Evolutionary conservation across 805 yeast genomes (phyloP).

Genomic region (Ogataea corticis): DNA sequence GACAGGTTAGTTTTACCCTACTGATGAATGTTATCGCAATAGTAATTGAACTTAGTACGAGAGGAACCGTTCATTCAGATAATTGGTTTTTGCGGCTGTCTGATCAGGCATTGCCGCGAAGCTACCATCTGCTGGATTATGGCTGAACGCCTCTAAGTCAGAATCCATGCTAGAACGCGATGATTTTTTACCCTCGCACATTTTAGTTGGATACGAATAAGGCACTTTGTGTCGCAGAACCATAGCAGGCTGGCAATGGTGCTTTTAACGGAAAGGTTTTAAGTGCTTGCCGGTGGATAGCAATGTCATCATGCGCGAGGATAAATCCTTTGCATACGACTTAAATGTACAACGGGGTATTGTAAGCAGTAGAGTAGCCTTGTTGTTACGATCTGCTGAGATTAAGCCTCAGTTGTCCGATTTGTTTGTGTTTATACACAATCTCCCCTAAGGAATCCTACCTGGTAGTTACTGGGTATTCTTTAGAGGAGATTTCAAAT

Average conservation of each 20-base stretch:
- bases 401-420: conserved; percentile 45
- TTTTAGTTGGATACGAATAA: conserved; percentile 43
- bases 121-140: conserved; percentile 45
- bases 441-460: conserved; percentile 1
- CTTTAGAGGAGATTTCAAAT: conserved; percentile 2
- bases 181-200: conserved; percentile 43
- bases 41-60: conserved; percentile 15
- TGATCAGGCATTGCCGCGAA: conserved; percentile 17
- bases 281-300: conserved; percentile 40
- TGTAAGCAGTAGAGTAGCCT: conserved; percentile 52
- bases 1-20: conserved; percentile 15
- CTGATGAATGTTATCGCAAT: conserved; percentile 15
- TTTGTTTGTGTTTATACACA: conserved; percentile 31
- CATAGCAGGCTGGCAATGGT: conserved; percentile 42
- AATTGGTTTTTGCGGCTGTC: conserved; percentile 16
- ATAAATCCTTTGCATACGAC: conserved; percentile 42
- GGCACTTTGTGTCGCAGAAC: conserved; percentile 42
- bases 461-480: conserved; percentile 1
- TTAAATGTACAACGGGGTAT: conserved; percentile 18
- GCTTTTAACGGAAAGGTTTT: conserved; percentile 39
- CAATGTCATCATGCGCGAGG: conserved; percentile 47
- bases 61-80: conserved; percentile 14
- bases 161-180: conserved; percentile 55
- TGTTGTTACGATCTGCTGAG: conserved; percentile 56
- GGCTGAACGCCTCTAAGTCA: conserved; percentile 51